Percentiles rank a stretch among this genome's conserved stretches.
Evolutionary conservation across 805 yeast genomes (phyloP).

Genomic region (Zygosaccharomyces kombuchaensis): DNA sequence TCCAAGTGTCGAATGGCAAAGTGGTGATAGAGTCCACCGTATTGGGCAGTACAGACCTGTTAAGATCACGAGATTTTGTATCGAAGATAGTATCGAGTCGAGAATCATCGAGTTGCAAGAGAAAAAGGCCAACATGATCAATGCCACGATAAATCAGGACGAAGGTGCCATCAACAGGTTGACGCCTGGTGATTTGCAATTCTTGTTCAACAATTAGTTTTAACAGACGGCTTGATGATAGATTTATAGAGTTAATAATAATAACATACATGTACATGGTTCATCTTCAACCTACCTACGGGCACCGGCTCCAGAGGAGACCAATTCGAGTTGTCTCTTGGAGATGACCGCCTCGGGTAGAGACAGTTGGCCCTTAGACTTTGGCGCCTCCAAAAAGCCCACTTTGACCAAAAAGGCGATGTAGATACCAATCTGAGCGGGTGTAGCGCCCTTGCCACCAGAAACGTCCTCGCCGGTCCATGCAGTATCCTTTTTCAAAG

Average conservation of each 20-base stretch:
- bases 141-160: conserved; percentile 92
- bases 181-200: conserved; percentile 93
- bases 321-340: conserved; percentile 52
- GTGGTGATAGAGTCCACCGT: conserved; percentile 96
- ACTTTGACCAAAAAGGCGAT: conserved; percentile 73
- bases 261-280: background rate
- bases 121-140: conserved; percentile 96
- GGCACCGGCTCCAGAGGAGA: conserved; percentile 66
- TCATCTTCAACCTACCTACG: conserved; percentile 47
- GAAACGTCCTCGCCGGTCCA: conserved; percentile 67
- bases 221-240: background rate
- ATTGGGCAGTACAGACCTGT: conserved; percentile 96
- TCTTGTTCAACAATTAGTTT: conserved; percentile 72
- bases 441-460: conserved; percentile 70
- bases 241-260: background rate
- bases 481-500: conserved; percentile 55
- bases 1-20: conserved; percentile 97
- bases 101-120: conserved; percentile 94
- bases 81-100: conserved; percentile 95
- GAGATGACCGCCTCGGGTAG: conserved; percentile 58
- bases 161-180: conserved; percentile 83
- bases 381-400: conserved; percentile 73
- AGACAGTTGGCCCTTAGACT: conserved; percentile 35
- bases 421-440: conserved; percentile 64
- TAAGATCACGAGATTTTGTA: conserved; percentile 83